Conservation (phyloP, 2,329 filamentous ascomycete genomes). For the Thielaviopsis punctulata region DNA sequence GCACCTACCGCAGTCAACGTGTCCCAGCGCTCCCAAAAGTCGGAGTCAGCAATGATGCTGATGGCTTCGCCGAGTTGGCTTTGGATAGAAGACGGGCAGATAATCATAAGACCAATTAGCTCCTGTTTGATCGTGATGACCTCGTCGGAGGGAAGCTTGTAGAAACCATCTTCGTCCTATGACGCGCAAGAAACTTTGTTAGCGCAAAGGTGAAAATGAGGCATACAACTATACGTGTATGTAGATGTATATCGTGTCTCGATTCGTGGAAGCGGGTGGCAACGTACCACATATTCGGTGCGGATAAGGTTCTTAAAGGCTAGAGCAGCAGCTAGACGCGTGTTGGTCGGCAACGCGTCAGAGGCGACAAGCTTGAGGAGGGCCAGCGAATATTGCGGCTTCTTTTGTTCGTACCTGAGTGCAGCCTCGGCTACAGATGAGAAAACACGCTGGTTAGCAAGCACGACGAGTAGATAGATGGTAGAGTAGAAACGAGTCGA, state of each 20-base stretch:
- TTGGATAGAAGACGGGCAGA: conserved; percentile 72
- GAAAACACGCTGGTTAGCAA: conserved; percentile 16
- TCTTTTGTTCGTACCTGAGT: conserved; percentile 62
- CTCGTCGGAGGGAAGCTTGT: conserved; percentile 71
- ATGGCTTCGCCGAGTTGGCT: conserved; percentile 91
- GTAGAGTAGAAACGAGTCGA: neutral
- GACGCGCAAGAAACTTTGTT: neutral
- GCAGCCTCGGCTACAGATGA: conserved; percentile 53
- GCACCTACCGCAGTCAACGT: conserved; percentile 48
- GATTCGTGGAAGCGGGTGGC: neutral
- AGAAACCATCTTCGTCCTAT: conserved; percentile 78
- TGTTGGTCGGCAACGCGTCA: conserved; percentile 53
- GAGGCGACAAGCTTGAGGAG: conserved; percentile 83
- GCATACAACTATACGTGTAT: too few species aligned
- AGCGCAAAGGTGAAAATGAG: neutral
- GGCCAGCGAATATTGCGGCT: conserved; percentile 71
- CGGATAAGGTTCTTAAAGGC: conserved; percentile 99
- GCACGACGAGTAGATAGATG: neutral
- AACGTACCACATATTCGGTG: conserved; percentile 67
- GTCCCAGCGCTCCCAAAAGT: conserved; percentile 93
- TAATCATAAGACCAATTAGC: conserved; percentile 92
- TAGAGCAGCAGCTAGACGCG: conserved; percentile 70
- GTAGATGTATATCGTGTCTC: neutral
- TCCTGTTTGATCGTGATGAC: conserved; percentile 85
- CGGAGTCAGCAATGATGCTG: conserved; percentile 91